Evolutionary conservation across 805 yeast genomes (phyloP), one percentile per base, ranked within the genome.

Genomic region (Ogataea ramenticola): DNA sequence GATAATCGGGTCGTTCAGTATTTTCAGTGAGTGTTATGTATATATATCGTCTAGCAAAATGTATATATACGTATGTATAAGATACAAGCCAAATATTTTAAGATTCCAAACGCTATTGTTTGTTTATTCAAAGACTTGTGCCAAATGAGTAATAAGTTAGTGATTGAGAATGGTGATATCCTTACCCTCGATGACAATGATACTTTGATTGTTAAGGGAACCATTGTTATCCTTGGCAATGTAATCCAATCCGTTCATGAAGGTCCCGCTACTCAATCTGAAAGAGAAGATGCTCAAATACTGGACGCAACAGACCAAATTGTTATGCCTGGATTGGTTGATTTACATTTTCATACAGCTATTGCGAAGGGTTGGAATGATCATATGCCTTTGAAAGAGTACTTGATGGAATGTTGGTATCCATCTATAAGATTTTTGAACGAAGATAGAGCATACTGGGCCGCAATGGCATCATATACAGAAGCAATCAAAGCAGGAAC

Each of bases 351-450:
- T 29, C 45, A 43, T 20, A 22, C 36, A 15, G 43, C 45, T 12
- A 31, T 43, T 22, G 43, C 43, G 9, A 35, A 40, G 8, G 47
- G 45, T 12, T 44, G 43, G 43, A 41, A 44, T 26, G 47, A 44
- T 27, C 39, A 34, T 26, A 44, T 41, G 37, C 47, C 47, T 9
- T 22, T 44, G 29, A 44, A 44, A 20, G 43, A 44, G 29, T 44
- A 41, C 20, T 38, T 43, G 17, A 36, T 27, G 22, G 45, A 39
- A 29, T 43, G 45, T 22, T 43, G 45, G 45, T 43, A 43, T 22
- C 45, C 45, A 3, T 43, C 45, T 22, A 39, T 43, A 10, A 38
- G 43, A 34, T 27, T 16, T 33, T 17, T 43, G 24, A 41, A 43
- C 32, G 39, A 43, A n/a, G 45, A 43, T 17, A 38, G 42, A 12